Percentiles rank a stretch among this genome's conserved stretches.
phyloP scores from a whole-genome alignment of 1,284 basidiomycete species.

The Apiotrichum laibachii region DNA sequence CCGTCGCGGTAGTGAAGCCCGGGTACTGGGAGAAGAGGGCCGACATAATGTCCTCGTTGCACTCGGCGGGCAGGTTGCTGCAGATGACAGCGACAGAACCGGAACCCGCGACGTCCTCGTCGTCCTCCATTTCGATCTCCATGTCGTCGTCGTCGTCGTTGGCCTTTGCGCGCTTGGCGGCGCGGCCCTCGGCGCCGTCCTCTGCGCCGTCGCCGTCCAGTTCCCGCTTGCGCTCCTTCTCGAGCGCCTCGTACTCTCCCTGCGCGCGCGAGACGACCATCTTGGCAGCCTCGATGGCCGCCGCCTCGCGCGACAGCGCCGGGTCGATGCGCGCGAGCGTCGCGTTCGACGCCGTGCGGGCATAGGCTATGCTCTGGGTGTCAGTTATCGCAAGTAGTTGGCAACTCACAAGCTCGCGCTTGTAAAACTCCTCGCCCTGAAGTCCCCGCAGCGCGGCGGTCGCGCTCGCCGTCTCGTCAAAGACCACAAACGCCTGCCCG shows the following conservation, averaged over 20 bases:
- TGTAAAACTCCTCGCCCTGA: conserved; percentile 85
- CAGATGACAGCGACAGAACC: conserved; percentile 25
- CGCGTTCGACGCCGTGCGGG: conserved; percentile 79
- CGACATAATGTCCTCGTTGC: conserved; percentile 35
- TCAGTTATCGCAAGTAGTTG: not conserved
- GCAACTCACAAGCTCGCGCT: conserved; percentile 35
- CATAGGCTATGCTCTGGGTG: conserved; percentile 65
- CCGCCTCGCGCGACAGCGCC: conserved; percentile 61
- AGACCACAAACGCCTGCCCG: conserved; percentile 96
- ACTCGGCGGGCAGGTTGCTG: conserved; percentile 45
- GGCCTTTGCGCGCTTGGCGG: conserved; percentile 35
- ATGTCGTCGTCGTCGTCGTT: conserved; percentile 47
- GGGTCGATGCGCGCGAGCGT: conserved; percentile 60
- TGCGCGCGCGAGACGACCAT: conserved; percentile 52
- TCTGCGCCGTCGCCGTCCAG: conserved; percentile 62
- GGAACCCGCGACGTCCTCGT: conserved; percentile 26
- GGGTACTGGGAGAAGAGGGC: conserved; percentile 38
- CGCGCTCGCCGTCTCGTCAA: conserved; percentile 79
- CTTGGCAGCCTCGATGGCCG: conserved; percentile 46
- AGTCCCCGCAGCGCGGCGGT: conserved; percentile 87
- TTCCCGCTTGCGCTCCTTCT: conserved; percentile 61
- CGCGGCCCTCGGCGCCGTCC: conserved; percentile 26
- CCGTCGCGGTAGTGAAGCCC: conserved; percentile 29
- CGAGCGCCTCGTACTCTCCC: conserved; percentile 55
- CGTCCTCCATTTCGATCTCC: conserved; percentile 51